Conservation (phyloP, 495 filamentous ascomycete genomes). For the Penicillium manginii region DNA sequence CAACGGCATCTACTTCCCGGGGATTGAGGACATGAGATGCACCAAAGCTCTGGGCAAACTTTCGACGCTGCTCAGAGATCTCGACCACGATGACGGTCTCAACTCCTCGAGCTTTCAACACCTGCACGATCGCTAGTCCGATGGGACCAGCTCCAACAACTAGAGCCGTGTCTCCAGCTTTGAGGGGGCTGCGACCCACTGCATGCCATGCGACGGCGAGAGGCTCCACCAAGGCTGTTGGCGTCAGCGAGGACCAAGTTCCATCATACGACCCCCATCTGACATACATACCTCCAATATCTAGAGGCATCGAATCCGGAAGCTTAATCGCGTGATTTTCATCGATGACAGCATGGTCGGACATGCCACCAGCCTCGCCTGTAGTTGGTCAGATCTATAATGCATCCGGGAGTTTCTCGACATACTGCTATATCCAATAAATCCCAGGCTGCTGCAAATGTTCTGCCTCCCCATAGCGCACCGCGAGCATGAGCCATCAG, state of each 20-base stretch:
- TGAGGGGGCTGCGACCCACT: slow-evolving; percentile 56
- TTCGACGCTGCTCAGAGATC: slow-evolving; percentile 20
- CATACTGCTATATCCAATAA: slow-evolving; percentile 61
- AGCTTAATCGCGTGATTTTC: slow-evolving; percentile 26
- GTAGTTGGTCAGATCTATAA: neutral
- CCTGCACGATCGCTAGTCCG: slow-evolving; percentile 63
- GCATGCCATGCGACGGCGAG: slow-evolving; percentile 69
- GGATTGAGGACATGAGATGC: slow-evolving; percentile 30
- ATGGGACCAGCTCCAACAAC: slow-evolving; percentile 67
- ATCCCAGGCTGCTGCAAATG: slow-evolving; percentile 61
- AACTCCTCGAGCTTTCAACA: slow-evolving; percentile 52
- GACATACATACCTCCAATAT: slow-evolving; percentile 31
- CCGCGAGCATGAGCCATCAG: slow-evolving; percentile 57
- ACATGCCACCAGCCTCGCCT: slow-evolving; percentile 54
- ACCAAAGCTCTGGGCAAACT: slow-evolving; percentile 24
- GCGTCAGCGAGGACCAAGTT: neutral
- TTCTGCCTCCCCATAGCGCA: slow-evolving; percentile 56
- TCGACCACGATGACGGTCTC: slow-evolving; percentile 57
- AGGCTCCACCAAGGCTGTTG: slow-evolving; percentile 51
- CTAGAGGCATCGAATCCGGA: slow-evolving; percentile 29
- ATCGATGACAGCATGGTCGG: slow-evolving; percentile 58
- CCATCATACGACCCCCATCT: slow-evolving; percentile 21
- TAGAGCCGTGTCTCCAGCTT: slow-evolving; percentile 52
- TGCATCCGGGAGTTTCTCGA: neutral
- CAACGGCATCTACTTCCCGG: slow-evolving; percentile 21